phyloP scores from a whole-genome alignment of 208 protist genomes.

The Leishmania mexicana region DNA sequence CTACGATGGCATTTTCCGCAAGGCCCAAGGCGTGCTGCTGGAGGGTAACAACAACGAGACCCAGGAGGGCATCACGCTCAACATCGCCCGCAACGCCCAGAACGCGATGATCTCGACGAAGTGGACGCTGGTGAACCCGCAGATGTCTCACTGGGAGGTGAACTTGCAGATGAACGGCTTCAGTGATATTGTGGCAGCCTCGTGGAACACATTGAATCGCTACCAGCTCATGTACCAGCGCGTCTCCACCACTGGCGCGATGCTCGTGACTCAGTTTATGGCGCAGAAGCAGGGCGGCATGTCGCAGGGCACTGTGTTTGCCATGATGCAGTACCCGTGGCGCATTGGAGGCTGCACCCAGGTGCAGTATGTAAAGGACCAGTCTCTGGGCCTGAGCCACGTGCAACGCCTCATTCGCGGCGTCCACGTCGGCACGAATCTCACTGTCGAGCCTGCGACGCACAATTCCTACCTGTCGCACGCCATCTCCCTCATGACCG shows the following conservation, averaged over 20 bases:
- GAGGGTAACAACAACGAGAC: slow-evolving; percentile 68
- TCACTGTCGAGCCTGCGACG: slow-evolving; percentile 61
- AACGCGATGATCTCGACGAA: slow-evolving; percentile 89
- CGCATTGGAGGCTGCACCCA: slow-evolving; percentile 77
- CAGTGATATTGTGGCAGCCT: slow-evolving; percentile 76
- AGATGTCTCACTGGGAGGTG: slow-evolving; percentile 89
- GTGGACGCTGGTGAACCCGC: slow-evolving; percentile 72
- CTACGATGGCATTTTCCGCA: slow-evolving; percentile 83
- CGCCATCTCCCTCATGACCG: slow-evolving; percentile 58
- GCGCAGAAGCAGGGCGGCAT: slow-evolving; percentile 85
- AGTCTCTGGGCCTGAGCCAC: slow-evolving; percentile 77
- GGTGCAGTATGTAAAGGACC: slow-evolving; percentile 88
- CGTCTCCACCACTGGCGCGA: slow-evolving; percentile 70
- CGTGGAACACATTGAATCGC: slow-evolving; percentile 86
- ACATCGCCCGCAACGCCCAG: slow-evolving; percentile 72
- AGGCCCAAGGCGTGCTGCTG: slow-evolving; percentile 61
- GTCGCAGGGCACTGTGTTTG: slow-evolving; percentile 80
- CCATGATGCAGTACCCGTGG: slow-evolving; percentile 90
- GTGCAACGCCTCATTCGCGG: slow-evolving; percentile 82
- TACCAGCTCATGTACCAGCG: slow-evolving; percentile 91
- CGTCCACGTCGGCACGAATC: slow-evolving; percentile 76
- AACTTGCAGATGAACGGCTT: slow-evolving; percentile 91
- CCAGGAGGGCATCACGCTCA: slow-evolving; percentile 77
- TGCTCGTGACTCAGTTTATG: slow-evolving; percentile 88
- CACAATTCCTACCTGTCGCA: slow-evolving; percentile 71